Percentiles rank a stretch among this genome's conserved stretches.
Evolutionary conservation across 106 monocot genomes (phyloP).

Genomic region (Allium cepa): DNA sequence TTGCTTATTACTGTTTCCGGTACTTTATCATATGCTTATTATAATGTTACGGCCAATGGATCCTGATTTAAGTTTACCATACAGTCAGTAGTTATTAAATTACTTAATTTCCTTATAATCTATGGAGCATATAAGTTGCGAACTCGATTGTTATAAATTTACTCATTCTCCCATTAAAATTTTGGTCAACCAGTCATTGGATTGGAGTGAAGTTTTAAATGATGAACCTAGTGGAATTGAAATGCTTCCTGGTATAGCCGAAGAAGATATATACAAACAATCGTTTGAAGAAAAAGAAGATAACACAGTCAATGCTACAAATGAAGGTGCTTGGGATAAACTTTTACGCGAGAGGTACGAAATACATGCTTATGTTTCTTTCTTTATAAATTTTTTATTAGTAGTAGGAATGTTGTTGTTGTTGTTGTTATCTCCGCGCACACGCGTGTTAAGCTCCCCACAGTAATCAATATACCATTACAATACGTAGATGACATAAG

Average conservation of each 20-base stretch:
- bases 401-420: neutral
- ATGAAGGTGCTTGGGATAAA: constrained; percentile 95
- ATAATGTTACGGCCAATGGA: no score
- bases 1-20: no score
- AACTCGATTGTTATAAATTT: neutral
- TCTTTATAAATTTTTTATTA: neutral
- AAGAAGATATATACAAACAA: constrained; percentile 40
- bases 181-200: constrained; percentile 42
- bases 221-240: constrained; percentile 45
- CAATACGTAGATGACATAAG: neutral
- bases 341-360: constrained; percentile 80
- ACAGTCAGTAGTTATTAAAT: no score
- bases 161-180: neutral
- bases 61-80: no score
- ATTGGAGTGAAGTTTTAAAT: constrained; percentile 84
- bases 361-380: neutral
- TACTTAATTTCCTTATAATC: no score
- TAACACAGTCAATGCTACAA: constrained; percentile 26
- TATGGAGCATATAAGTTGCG: no score
- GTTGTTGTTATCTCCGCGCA: neutral
- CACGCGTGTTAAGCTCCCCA: neutral
- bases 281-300: constrained; percentile 54
- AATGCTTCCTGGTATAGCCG: constrained; percentile 14
- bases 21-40: no score
- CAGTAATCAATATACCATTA: neutral